These are phyloP conservation scores for Trypanosoma mega DNA, from an alignment of 208 protist genomes.

Conservation along the genomic window DNA sequence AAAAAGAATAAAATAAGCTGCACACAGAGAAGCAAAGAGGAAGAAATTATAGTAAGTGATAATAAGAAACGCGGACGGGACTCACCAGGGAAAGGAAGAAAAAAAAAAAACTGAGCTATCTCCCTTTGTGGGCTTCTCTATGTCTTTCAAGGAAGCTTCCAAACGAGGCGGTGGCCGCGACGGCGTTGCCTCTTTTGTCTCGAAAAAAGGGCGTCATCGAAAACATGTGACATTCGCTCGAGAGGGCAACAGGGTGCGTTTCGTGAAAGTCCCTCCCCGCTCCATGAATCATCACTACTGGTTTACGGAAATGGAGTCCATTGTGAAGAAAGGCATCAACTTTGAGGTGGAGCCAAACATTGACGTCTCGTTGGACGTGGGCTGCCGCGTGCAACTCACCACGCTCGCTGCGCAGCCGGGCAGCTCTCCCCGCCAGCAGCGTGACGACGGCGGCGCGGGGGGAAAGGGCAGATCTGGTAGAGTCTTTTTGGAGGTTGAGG, in stretches of 20 bases:
- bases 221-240: conserved; percentile 63
- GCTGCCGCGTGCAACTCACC: conserved; percentile 72
- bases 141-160: background rate
- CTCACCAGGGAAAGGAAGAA: conserved; percentile 18
- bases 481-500: conserved; percentile 16
- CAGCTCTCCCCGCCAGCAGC: conserved; percentile 9
- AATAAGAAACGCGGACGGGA: too few species aligned
- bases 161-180: background rate
- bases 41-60: too few species aligned
- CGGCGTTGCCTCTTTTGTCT: background rate
- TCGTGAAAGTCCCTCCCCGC: conserved; percentile 70
- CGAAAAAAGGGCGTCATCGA: background rate
- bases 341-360: conserved; percentile 79
- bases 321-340: conserved; percentile 72
- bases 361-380: conserved; percentile 56
- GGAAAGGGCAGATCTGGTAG: conserved; percentile 9
- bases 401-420: conserved; percentile 34
- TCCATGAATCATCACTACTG: conserved; percentile 76
- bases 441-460: background rate
- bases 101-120: conserved; percentile 3
- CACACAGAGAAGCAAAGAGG: too few species aligned
- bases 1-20: too few species aligned
- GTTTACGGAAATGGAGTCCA: conserved; percentile 69
- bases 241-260: conserved; percentile 62
- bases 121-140: background rate